Base-by-base conservation (phyloP, 1,284 basidiomycete genomes). In the Pseudozyma flocculosa region DNA sequence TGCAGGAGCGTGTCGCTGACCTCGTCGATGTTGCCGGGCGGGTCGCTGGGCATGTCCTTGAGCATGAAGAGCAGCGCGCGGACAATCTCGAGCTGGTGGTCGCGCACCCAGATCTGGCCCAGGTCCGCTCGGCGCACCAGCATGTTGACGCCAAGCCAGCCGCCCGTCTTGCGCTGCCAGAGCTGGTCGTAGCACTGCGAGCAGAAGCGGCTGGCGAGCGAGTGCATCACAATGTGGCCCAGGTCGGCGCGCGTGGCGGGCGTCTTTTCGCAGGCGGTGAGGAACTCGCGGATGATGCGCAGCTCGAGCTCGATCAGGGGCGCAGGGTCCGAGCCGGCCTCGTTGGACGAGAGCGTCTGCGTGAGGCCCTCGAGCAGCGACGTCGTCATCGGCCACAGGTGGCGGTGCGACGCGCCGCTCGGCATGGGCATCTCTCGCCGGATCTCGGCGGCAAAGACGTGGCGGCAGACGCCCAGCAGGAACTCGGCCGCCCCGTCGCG, bases 11-110 rank as follows among this genome's bases (percentile, higher is more conserved):
- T 87, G 48, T 89, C 86, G 23, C 87, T 82, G 36, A 96, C 88
- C 45, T 88, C 85, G 36, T 87, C 85, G 32, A 92, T 85, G 67
- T 93, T 87, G 21, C 85, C 85, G 0, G 92, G 90, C 39, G 92
- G 84, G 66, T 98, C 93, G 63, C 86, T 85, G 0, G 95, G 93
- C 76, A 96, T 89, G 76, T 98, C 94, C 77, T 98, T 97, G 45
- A 99, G 82, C 60, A 94, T 89, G 75, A 93, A 93, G 41, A 98
- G 82, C 30, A 99, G 83, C 4, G 90, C 92, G 41, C 93, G 87
- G 45, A 93, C 85, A 61, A 96, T 86, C 70, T 98, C 94, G 40
- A 90, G 84, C 78, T 95, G 89, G 43, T 92, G 87, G 51, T 95
- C 91, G 57, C 85, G 83, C 44, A 93, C 83, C 90, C 92, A 95